Evolutionary conservation across 2,329 filamentous ascomycete genomes (phyloP).

Genomic region (Sordariomycetes sp.): DNA sequence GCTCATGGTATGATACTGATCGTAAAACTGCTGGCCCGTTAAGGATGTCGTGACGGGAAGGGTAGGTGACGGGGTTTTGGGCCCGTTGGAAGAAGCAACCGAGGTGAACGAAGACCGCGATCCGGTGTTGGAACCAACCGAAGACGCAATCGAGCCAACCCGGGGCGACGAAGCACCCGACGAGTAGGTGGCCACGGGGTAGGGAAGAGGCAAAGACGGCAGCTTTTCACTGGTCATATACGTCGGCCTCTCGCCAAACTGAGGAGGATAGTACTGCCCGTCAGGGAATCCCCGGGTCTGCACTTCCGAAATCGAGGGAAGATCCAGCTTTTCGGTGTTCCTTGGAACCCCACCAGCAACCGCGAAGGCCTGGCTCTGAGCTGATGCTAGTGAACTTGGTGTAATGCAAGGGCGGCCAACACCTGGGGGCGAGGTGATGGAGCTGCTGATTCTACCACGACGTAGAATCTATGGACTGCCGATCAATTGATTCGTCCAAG

Average conservation of each 20-base stretch:
- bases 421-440: not conserved
- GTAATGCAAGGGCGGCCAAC: not conserved
- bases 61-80: conserved; percentile 67
- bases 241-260: conserved; percentile 23
- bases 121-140: conserved; percentile 34
- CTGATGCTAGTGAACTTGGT: not conserved
- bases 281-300: conserved; percentile 68
- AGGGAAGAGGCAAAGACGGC: conserved; percentile 57
- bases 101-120: conserved; percentile 42
- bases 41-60: conserved; percentile 36
- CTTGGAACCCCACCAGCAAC: not conserved
- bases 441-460: not conserved
- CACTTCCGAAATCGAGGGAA: conserved; percentile 74
- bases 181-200: conserved; percentile 55
- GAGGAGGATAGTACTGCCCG: conserved; percentile 38
- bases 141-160: conserved; percentile 51
- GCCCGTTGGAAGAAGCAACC: conserved; percentile 44
- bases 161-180: conserved; percentile 64
- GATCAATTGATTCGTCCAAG: not conserved
- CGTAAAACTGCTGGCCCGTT: conserved; percentile 24
- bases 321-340: conserved; percentile 84
- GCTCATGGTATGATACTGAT: conserved; percentile 58
- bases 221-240: conserved; percentile 58
- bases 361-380: not conserved
- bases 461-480: not conserved